Conservation (phyloP, 1,284 basidiomycete species). For the Papiliotrema nemorosa region DNA sequence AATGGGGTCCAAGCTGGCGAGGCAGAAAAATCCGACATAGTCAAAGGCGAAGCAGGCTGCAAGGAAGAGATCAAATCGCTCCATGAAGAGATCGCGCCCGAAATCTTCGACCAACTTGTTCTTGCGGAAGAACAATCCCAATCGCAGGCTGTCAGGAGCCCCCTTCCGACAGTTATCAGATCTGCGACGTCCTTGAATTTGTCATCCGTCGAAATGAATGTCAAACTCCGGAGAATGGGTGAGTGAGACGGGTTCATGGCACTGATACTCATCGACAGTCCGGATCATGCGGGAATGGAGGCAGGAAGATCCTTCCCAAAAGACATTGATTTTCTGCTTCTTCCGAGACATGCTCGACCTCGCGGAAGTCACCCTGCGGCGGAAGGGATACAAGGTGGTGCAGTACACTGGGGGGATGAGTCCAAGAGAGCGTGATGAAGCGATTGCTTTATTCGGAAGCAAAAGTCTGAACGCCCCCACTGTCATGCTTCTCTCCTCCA, state of each 20-base stretch:
- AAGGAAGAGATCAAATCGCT: conserved; percentile 27
- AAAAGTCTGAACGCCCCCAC: conserved; percentile 21
- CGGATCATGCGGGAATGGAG: too few species aligned
- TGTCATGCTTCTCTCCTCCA: conserved; percentile 48
- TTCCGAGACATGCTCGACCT: conserved; percentile 45
- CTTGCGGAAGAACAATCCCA: too few species aligned
- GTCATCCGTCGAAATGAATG: too few species aligned
- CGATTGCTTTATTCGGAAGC: conserved; percentile 34
- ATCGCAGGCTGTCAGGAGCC: too few species aligned
- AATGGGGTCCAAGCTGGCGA: not conserved
- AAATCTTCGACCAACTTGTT: not conserved
- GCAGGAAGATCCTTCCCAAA: not conserved
- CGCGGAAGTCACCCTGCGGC: conserved; percentile 25
- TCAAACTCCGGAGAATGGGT: too few species aligned
- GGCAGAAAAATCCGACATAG: conserved; percentile 23
- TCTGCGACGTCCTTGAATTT: too few species aligned
- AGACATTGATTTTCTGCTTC: conserved; percentile 5
- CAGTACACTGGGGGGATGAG: conserved; percentile 46
- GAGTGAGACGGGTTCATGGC: too few species aligned
- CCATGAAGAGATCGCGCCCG: conserved; percentile 22
- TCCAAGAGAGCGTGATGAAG: conserved; percentile 32
- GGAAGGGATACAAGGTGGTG: conserved; percentile 23
- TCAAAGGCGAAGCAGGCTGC: not conserved
- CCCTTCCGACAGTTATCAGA: too few species aligned
- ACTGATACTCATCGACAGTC: too few species aligned